These are phyloP conservation scores for Coemansia guatemalensis DNA, from an alignment of 192 early-diverging fungal genomes.

Conservation along the genomic window DNA sequence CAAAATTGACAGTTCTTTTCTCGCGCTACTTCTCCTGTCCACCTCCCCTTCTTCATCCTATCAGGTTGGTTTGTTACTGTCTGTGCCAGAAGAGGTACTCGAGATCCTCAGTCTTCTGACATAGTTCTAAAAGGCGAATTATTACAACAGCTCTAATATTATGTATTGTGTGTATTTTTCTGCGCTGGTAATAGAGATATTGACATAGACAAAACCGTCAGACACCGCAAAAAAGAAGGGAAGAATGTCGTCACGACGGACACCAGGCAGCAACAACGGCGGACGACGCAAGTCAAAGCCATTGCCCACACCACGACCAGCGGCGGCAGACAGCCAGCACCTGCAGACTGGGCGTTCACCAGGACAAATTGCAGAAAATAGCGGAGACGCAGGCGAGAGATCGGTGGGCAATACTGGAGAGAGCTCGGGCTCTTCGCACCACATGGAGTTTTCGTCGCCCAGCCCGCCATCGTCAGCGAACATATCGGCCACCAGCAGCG, in stretches of 20 bases:
- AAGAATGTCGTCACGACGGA: conserved; percentile 12
- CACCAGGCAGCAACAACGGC: conserved; percentile 2
- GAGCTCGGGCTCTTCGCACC: conserved; percentile 45
- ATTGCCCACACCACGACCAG: conserved; percentile 3
- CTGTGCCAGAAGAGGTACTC: no score
- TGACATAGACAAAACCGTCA: no score
- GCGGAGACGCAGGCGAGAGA: background rate
- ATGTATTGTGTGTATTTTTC: no score
- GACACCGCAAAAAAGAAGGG: background rate
- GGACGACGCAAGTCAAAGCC: conserved; percentile 3
- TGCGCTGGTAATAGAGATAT: no score
- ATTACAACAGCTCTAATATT: no score
- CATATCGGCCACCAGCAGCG: conserved; percentile 38
- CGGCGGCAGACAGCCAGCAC: background rate
- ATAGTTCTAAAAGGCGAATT: no score
- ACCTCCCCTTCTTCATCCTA: no score
- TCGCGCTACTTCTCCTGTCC: no score
- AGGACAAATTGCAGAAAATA: conserved; percentile 16
- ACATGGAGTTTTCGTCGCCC: conserved; percentile 40
- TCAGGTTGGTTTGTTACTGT: no score
- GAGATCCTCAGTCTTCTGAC: no score
- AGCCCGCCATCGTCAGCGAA: conserved; percentile 49
- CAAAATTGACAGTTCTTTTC: background rate
- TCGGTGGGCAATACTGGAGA: conserved; percentile 1
- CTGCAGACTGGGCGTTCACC: background rate